phyloP scores from a whole-genome alignment of 1,284 basidiomycete genomes.

The Trametes sp. region DNA sequence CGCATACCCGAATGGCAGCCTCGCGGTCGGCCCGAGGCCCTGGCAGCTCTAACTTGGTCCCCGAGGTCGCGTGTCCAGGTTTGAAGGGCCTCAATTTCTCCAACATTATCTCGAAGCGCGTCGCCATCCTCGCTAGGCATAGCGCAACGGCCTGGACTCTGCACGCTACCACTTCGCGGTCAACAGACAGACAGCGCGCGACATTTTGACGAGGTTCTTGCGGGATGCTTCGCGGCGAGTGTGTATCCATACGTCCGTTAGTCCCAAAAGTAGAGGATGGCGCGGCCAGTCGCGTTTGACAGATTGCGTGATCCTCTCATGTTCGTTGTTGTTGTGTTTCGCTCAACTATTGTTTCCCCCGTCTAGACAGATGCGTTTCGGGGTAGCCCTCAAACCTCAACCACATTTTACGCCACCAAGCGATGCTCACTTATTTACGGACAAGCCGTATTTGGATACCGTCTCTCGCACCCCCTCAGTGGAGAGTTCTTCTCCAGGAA shows the following conservation, averaged over 20 bases:
- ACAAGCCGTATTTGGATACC: neutral
- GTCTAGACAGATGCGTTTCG: too few species aligned
- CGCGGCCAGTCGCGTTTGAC: too few species aligned
- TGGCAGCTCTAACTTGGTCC: neutral
- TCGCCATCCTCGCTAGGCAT: neutral
- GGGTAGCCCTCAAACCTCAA: too few species aligned
- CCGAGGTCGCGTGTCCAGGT: neutral
- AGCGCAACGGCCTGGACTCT: neutral
- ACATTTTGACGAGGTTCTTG: constrained; percentile 23
- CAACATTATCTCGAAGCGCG: neutral
- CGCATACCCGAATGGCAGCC: neutral
- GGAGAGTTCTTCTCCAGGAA: neutral
- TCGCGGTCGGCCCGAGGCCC: neutral
- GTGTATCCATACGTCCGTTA: too few species aligned
- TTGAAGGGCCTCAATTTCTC: neutral
- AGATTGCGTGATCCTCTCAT: too few species aligned
- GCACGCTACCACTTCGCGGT: neutral
- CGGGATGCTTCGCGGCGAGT: neutral
- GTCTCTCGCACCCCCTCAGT: neutral
- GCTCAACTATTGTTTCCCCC: too few species aligned
- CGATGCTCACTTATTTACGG: too few species aligned
- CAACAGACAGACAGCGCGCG: neutral
- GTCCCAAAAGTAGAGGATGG: neutral
- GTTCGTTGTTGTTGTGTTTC: too few species aligned
- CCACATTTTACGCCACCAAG: too few species aligned